Evolutionary conservation across 805 yeast genomes (phyloP), one percentile per base, ranked within the genome.

Genomic region (Zygotorulaspora danielsina): DNA sequence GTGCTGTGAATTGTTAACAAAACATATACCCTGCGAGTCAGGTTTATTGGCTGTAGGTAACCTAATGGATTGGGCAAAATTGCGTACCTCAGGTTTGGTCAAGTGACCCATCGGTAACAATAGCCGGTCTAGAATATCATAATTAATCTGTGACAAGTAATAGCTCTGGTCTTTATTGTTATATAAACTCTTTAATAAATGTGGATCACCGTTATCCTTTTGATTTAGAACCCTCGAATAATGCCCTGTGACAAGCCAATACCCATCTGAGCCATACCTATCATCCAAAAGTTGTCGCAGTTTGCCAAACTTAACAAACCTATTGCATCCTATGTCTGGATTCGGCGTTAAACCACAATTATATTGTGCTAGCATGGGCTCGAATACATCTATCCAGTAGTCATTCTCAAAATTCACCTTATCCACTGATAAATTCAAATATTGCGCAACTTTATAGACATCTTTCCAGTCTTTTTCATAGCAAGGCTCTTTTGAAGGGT

Each of bases 231-330:
- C 60, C 43, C 84, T 59, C 0, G 87, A 71, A 57, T 84, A 84
- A 57, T 84, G 94, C 6, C 95, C 98, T 0, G 96, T 87, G 2
- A 85, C 96, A 9, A 93, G 61, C 94, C 95, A 86, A 81, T 93
- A 87, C 27, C 61, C 57, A 6, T 55, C 59, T 2, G 48, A 30
- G 5, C 64, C 63, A 45, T 70, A 67, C 39, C 61, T 66, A 1
- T 48, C 29, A 24, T 69, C 56, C 25, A 87, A 59, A 53, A 78
- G 73, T 12, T 79, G 74, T 4, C 79, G 61, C 63, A 93, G 69
- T 39, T 70, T 72, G 2, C 98, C 97, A 65, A 93, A 93, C 59
- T 93, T 93, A 49, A 93, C 83, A 57, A 76, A 75, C 42, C 74
- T 72, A 61, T 93, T 93, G 59, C 98, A 93, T 13, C 81, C 78